Base-by-base conservation (phyloP, 2,329 filamentous ascomycete species). In the Fusarium sp. region DNA sequence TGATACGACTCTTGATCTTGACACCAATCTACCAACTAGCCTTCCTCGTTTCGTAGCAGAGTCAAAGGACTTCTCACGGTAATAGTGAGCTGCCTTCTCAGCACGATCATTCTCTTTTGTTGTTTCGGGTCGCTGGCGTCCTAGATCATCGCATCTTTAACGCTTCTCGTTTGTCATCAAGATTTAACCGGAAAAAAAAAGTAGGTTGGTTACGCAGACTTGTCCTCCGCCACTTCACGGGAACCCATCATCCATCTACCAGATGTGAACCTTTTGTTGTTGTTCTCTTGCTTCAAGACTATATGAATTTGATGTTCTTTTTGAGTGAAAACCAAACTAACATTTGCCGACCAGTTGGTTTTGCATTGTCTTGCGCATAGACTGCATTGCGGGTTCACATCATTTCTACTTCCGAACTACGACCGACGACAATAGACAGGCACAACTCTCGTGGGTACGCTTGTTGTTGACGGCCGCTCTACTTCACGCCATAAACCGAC, bases 111-210 rank as follows among this genome's bases (percentile, higher is more conserved):
- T 78, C 75, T 72, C 77, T 74, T 70, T 72, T 72, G 69, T 72
- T 72, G 69, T 69, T 71, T 69, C 68, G 73, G 82, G 83, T 78
- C 82, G 82, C 83, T 81, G 83, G 83, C 83, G 82, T 82, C 83
- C 82, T 81, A 77, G 69, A 69, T 72, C 70, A 71, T 68, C 66
- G 56, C 59, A 65, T 64, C 49, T 47, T 76, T 73, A 73, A 72
- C 72, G 72, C 74, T 73, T 75, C 70, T 56, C 59, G 56, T 61
- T 70, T 57, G 49, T 67, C 50, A 48, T 56, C 37, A 50, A 61
- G 45, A 61, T 61, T 50, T 65, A 56, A 61, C 38, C 50, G 23
- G 23, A 53, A 49, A 57, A 70, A 68, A 70, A 61, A 70, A 49
- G 66, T 70, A 53, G 66, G 68, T 69, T 42, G 51, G 48, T 43